Percentiles rank a stretch among this genome's conserved stretches.
Evolutionary conservation across 2,329 filamentous ascomycete species (phyloP).

Genomic region (Hypoxylon sp.): DNA sequence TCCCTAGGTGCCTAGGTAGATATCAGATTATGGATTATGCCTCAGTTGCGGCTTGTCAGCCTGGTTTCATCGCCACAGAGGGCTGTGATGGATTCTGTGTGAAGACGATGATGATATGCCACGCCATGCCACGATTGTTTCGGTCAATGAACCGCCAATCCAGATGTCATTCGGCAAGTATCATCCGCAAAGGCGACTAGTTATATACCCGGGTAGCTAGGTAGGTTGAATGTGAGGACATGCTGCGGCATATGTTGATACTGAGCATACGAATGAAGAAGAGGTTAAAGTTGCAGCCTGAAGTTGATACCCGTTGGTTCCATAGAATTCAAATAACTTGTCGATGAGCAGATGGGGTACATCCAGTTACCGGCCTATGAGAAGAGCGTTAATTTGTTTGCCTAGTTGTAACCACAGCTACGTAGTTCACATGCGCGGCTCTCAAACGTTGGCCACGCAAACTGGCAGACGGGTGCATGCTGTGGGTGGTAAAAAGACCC

Average conservation of each 20-base stretch:
- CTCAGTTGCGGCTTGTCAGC: too few relatives aligned
- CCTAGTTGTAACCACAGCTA: slow-evolving; percentile 11
- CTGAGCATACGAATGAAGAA: too few relatives aligned
- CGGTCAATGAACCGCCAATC: background rate
- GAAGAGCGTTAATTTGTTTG: slow-evolving; percentile 10
- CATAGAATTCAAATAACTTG: background rate
- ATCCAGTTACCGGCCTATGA: slow-evolving; percentile 10
- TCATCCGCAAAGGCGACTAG: background rate
- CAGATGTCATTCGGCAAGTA: background rate
- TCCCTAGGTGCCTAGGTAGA: too few relatives aligned
- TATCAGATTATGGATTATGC: too few relatives aligned
- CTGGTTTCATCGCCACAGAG: background rate
- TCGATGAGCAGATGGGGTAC: background rate
- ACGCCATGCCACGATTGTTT: background rate
- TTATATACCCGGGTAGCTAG: too few relatives aligned
- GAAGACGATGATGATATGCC: background rate
- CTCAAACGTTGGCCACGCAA: too few relatives aligned
- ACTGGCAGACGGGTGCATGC: too few relatives aligned
- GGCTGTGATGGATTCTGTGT: background rate
- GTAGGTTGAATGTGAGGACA: too few relatives aligned
- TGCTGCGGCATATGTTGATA: too few relatives aligned
- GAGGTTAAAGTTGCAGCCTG: background rate
- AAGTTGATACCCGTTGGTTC: background rate
- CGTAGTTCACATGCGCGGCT: background rate
- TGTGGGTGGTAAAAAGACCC: background rate